Evolutionary conservation across 495 filamentous ascomycete genomes (phyloP).

Genomic region (Penicillium goetzii): DNA sequence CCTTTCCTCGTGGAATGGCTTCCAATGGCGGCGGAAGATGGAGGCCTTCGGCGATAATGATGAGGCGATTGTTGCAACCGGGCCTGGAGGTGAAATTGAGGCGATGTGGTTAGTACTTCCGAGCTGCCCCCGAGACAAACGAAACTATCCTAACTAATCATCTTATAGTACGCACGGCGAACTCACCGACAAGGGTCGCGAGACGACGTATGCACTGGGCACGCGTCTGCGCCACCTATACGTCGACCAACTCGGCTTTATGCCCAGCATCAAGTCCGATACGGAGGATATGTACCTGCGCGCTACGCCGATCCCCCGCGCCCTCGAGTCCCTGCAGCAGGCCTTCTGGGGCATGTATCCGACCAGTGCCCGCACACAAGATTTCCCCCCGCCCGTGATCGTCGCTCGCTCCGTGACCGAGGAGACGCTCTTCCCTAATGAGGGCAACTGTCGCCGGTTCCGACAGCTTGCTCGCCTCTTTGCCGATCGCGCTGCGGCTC

Average conservation of each 20-base stretch:
- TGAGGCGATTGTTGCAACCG: constrained; percentile 66
- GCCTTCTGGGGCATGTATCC: constrained; percentile 91
- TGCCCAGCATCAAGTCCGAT: constrained; percentile 68
- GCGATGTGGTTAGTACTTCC: constrained; percentile 61
- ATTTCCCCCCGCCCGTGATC: constrained; percentile 74
- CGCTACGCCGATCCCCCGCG: constrained; percentile 80
- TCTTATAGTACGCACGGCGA: constrained; percentile 70
- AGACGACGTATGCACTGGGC: constrained; percentile 82
- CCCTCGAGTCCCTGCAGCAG: constrained; percentile 87
- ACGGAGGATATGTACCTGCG: constrained; percentile 81
- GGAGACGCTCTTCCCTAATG: constrained; percentile 93
- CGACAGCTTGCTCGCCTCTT: constrained; percentile 78
- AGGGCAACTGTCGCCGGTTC: constrained; percentile 81
- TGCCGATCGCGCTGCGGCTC: constrained; percentile 75
- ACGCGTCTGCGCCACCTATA: constrained; percentile 80
- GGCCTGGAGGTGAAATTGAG: constrained; percentile 71
- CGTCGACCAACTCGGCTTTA: constrained; percentile 83
- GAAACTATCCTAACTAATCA: constrained; percentile 17
- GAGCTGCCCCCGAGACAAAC: background rate
- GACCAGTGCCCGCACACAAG: constrained; percentile 60
- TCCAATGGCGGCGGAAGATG: constrained; percentile 78
- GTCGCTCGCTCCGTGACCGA: constrained; percentile 71
- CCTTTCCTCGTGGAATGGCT: constrained; percentile 62
- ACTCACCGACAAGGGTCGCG: constrained; percentile 83
- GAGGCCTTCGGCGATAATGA: constrained; percentile 80